A percentile compares a stretch with the other conserved stretches of the same genome.
These are phyloP conservation scores for Aspergillus novoparasiticus DNA, from an alignment of 2,329 filamentous ascomycete species.

Conservation along the genomic window DNA sequence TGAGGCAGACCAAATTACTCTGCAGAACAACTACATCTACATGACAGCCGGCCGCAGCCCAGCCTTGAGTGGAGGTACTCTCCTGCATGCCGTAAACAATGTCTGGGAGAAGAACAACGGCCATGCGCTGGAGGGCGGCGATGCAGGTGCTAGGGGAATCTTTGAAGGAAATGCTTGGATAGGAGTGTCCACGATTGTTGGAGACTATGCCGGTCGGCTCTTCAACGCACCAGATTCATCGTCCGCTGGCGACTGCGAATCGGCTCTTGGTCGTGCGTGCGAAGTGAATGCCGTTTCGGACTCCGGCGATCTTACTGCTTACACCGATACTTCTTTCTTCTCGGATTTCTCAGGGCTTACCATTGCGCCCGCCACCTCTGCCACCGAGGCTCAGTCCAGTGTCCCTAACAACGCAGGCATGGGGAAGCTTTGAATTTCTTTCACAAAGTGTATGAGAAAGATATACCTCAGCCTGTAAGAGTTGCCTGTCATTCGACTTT, in stretches of 20 bases:
- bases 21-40: conserved; percentile 65
- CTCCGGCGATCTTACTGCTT: background rate
- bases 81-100: conserved; percentile 63
- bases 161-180: background rate
- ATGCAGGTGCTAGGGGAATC: background rate
- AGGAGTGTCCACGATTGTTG: background rate
- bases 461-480: no score
- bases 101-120: conserved; percentile 59
- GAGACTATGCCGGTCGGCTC: background rate
- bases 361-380: background rate
- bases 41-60: conserved; percentile 59
- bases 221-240: background rate
- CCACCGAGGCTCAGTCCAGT: background rate
- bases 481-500: no score
- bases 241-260: background rate
- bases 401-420: background rate
- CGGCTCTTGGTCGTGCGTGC: background rate
- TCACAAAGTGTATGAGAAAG: background rate
- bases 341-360: background rate
- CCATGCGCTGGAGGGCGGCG: conserved; percentile 56
- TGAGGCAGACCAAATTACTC: conserved; percentile 55
- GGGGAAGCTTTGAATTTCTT: background rate
- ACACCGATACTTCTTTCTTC: background rate
- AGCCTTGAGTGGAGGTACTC: conserved; percentile 59
- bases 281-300: background rate